Conservation (phyloP, 352 stramenopile species). For the Blastocystis sp. region DNA sequence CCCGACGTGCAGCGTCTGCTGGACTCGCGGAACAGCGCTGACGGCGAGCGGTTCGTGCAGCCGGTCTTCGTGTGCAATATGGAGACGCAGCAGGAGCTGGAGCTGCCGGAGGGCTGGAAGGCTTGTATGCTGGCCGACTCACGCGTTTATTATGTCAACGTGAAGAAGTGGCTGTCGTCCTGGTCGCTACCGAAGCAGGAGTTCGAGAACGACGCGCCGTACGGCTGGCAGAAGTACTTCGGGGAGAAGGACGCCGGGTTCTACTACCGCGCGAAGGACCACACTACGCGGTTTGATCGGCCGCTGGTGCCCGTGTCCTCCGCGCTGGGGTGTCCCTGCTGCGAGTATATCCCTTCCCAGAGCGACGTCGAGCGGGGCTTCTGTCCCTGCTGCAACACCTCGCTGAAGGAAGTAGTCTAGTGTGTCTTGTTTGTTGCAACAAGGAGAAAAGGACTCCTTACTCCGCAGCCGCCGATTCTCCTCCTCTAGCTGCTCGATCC, state of each 20-base stretch:
- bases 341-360: background rate
- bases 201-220: constrained; percentile 4
- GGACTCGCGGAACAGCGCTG: background rate
- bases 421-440: constrained; percentile 31
- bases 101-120: constrained; percentile 28
- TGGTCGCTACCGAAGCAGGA: constrained; percentile 33
- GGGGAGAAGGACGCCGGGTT: background rate
- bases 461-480: background rate
- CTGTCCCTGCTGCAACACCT: constrained; percentile 41
- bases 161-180: constrained; percentile 22
- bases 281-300: background rate
- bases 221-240: constrained; percentile 54
- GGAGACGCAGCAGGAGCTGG: background rate
- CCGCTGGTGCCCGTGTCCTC: background rate
- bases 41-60: background rate
- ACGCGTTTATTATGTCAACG: constrained; percentile 46
- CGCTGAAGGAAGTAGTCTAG: background rate
- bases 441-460: background rate
- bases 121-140: constrained; percentile 31
- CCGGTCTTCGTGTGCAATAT: constrained; percentile 45
- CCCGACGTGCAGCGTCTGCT: background rate
- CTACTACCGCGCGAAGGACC: constrained; percentile 24
- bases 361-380: background rate
- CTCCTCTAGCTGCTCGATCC: constrained; percentile 18
- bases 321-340: background rate